These are phyloP conservation scores for Cytidiella melzeri DNA, from an alignment of 768 basidiomycete genomes.

Conservation along the genomic window DNA sequence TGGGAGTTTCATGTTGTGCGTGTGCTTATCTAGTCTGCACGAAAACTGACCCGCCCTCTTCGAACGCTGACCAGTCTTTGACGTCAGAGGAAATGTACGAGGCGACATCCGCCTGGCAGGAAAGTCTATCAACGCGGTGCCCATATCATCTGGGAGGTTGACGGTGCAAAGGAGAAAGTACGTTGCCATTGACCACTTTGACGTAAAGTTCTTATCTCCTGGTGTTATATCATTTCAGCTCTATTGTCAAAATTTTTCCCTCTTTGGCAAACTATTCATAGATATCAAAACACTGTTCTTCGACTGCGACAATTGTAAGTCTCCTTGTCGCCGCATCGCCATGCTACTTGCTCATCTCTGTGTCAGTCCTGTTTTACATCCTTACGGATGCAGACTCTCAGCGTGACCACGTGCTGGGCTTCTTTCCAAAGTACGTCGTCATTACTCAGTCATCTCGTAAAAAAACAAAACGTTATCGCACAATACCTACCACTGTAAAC, in stretches of 20 bases:
- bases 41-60: too few species aligned
- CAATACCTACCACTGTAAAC: too few species aligned
- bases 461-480: too few species aligned
- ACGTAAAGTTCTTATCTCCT: neutral
- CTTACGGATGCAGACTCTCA: slow-evolving; percentile 78
- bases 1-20: slow-evolving; percentile 71
- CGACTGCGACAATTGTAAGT: slow-evolving; percentile 81
- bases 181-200: slow-evolving; percentile 11
- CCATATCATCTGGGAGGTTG: slow-evolving; percentile 92
- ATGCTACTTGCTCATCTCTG: too few species aligned
- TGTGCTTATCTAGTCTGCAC: too few species aligned
- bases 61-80: too few species aligned
- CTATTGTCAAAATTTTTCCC: slow-evolving; percentile 91
- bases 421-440: slow-evolving; percentile 56
- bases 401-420: slow-evolving; percentile 75
- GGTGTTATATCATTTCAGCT: slow-evolving; percentile 44
- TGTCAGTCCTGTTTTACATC: slow-evolving; percentile 88
- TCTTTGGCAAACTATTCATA: slow-evolving; percentile 98
- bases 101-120: slow-evolving; percentile 73
- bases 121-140: slow-evolving; percentile 90
- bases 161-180: slow-evolving; percentile 83
- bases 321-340: too few species aligned
- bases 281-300: slow-evolving; percentile 96
- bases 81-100: slow-evolving; percentile 58
- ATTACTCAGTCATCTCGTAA: slow-evolving; percentile 1